phyloP scores from a whole-genome alignment of 306 rosid species.

The Quercus gilva region DNA sequence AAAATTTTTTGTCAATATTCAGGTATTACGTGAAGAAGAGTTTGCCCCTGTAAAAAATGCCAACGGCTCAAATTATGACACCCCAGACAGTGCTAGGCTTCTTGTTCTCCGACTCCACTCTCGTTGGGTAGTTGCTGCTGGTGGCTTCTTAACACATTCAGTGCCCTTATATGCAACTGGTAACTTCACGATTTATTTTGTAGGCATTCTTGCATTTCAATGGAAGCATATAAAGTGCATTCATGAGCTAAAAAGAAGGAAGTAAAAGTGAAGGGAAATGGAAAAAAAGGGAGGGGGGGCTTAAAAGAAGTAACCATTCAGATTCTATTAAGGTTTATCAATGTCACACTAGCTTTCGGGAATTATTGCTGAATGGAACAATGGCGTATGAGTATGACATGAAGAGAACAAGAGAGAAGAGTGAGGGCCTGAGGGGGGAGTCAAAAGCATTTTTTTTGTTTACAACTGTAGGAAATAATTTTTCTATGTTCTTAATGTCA shows the following conservation, averaged over 20 bases:
- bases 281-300: no score
- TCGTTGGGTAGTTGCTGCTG: conserved; percentile 98
- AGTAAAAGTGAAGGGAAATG: background rate
- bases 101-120: conserved; percentile 96
- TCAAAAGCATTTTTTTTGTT: background rate
- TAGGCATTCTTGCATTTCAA: background rate
- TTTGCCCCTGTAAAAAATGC: conserved; percentile 98
- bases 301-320: no score
- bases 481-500: conserved; percentile 10
- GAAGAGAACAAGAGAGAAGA: no score
- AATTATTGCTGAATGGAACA: no score
- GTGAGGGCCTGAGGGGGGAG: background rate
- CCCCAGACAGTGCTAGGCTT: conserved; percentile 92
- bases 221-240: background rate
- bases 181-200: conserved; percentile 17
- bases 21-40: conserved; percentile 92
- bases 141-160: conserved; percentile 97
- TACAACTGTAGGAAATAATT: background rate
- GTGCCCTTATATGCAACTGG: conserved; percentile 96
- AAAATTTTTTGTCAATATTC: conserved; percentile 25
- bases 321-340: no score
- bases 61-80: conserved; percentile 82
- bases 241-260: background rate
- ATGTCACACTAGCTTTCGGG: no score
- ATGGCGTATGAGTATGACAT: no score